Evolutionary conservation across 345 rosid species (phyloP).

Genomic region (Salix exigua): DNA sequence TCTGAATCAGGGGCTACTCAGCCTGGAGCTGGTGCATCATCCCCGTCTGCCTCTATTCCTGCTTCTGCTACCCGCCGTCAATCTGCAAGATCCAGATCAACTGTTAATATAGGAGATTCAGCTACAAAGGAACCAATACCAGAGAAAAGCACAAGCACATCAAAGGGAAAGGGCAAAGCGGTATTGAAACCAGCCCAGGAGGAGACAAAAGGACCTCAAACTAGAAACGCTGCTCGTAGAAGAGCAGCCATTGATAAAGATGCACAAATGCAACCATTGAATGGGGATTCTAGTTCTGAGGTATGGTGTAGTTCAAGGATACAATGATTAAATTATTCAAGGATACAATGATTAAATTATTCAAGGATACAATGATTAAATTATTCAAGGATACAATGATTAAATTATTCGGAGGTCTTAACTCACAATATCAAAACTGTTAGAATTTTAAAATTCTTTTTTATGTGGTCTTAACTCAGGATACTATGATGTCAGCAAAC

Average conservation of each 20-base stretch:
- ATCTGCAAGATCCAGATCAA: constrained; percentile 79
- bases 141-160: constrained; percentile 74
- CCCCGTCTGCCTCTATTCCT: constrained; percentile 77
- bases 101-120: constrained; percentile 70
- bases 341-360: not conserved
- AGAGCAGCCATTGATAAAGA: constrained; percentile 79
- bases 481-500: not conserved
- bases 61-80: constrained; percentile 61
- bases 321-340: not conserved
- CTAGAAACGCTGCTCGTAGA: constrained; percentile 89
- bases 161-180: constrained; percentile 97
- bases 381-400: not conserved
- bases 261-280: constrained; percentile 58
- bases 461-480: not conserved
- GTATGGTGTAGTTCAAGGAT: constrained; percentile 34
- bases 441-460: not conserved
- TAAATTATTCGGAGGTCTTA: not conserved
- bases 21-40: constrained; percentile 67
- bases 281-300: constrained; percentile 89
- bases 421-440: not conserved
- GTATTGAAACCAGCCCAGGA: constrained; percentile 76
- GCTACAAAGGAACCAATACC: constrained; percentile 57
- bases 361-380: not conserved
- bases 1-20: constrained; percentile 58
- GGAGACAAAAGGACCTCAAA: constrained; percentile 85